Evolutionary conservation across 2,329 filamentous ascomycete genomes (phyloP).

Genomic region (Diaporthe citri): DNA sequence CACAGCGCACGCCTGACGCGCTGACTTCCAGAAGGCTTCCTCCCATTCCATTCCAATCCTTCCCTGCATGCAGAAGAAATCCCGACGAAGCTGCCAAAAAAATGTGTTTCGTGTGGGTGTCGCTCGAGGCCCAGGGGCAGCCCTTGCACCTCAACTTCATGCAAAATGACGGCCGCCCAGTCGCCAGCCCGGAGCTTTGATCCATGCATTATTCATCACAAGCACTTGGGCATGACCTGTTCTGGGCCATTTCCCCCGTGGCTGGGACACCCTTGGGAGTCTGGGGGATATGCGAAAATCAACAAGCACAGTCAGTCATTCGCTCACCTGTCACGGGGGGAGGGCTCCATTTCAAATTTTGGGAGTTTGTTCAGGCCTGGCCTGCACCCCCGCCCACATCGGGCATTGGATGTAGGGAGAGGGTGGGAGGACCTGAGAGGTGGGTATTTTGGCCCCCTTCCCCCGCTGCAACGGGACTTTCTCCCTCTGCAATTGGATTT

Average conservation of each 20-base stretch:
- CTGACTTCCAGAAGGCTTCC: neutral
- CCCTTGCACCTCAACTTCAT: neutral
- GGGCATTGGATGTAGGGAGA: neutral
- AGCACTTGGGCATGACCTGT: constrained; percentile 1
- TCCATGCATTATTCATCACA: constrained; percentile 10
- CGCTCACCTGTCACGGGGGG: neutral
- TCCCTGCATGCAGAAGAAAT: too few relatives aligned
- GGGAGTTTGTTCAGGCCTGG: neutral
- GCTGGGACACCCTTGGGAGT: neutral
- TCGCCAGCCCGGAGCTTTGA: constrained; percentile 1
- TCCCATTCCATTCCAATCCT: neutral
- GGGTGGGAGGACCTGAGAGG: neutral
- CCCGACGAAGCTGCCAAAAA: neutral
- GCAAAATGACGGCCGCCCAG: neutral
- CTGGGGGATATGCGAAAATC: neutral
- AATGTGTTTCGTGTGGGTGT: neutral
- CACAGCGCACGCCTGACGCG: neutral
- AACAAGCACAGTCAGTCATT: neutral
- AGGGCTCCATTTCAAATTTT: constrained; percentile 10
- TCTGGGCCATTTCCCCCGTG: neutral
- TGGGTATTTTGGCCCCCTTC: neutral
- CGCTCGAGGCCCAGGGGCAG: neutral
- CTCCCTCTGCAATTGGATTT: neutral
- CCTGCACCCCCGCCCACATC: neutral
- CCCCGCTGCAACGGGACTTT: too few relatives aligned